Percentiles rank a stretch among this genome's conserved stretches.
phyloP scores from a whole-genome alignment of 2,329 filamentous ascomycete genomes.

The Esteya vermicola region DNA sequence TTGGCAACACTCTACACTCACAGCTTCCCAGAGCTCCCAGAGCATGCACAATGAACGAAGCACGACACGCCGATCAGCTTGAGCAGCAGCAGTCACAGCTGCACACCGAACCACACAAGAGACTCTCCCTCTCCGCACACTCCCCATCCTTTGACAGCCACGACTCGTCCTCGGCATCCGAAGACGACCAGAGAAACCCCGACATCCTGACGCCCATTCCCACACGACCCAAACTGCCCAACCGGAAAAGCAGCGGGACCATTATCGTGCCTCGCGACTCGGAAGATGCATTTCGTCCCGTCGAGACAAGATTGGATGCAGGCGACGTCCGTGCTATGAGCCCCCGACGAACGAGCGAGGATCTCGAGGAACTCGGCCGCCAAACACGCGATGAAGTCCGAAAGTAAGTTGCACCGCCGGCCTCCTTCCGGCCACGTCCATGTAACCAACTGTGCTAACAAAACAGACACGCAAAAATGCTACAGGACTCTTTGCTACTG shows the following conservation, averaged over 20 bases:
- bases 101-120: too few species aligned
- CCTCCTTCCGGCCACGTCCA: neutral
- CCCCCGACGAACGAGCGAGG: slow-evolving; percentile 76
- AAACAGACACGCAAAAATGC: slow-evolving; percentile 65
- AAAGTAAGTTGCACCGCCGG: slow-evolving; percentile 25
- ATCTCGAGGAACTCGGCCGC: slow-evolving; percentile 74
- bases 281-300: slow-evolving; percentile 50
- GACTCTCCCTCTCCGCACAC: too few species aligned
- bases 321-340: slow-evolving; percentile 93
- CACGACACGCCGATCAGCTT: too few species aligned
- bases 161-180: slow-evolving; percentile 19
- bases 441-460: neutral
- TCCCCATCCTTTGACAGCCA: too few species aligned
- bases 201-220: slow-evolving; percentile 37
- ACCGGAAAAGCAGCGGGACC: slow-evolving; percentile 66
- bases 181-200: slow-evolving; percentile 7
- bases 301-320: slow-evolving; percentile 64
- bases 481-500: slow-evolving; percentile 79
- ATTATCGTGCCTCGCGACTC: slow-evolving; percentile 69
- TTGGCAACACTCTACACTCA: too few species aligned
- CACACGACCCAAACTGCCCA: slow-evolving; percentile 52
- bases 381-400: slow-evolving; percentile 58
- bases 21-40: too few species aligned
- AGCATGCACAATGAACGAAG: too few species aligned
- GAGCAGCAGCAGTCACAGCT: neutral